Evolutionary conservation across 768 basidiomycete genomes (phyloP), one percentile per base, ranked within the genome.

Genomic region (Tricholoma hemisulphureum): DNA sequence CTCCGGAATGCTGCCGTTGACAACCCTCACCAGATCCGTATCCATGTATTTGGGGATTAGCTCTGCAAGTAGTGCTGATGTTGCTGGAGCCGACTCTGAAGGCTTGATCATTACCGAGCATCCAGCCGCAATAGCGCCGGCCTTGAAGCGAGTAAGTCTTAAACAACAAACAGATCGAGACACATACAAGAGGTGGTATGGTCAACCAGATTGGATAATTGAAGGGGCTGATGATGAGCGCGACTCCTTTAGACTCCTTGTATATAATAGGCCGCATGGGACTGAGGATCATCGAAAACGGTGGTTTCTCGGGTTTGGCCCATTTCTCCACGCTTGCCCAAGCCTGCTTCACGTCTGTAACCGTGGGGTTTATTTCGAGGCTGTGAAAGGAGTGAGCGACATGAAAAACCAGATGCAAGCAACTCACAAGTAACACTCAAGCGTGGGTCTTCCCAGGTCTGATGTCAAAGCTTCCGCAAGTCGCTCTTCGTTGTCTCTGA

Each of bases 1-100:
- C 68, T 91, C 88, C 0, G 82, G 71, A 1, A 89, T 65, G 39
- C 74, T 84, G 16, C 91, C 91, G 60, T 89, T 84, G 24, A 93
- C 81, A 29, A 94, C 77, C 11, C 82, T 76, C n/a, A 84, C 77
- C 3, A 89, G 67, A 29, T 84, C 80, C 0, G 75, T 69, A 68
- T 95, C 93, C 58, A 95, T 63, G 64, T 95, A 95, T 65, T 89
- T 84, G 2, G 85, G 84, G 6, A 91, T 37, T 6, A 93, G 80
- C 63, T 91, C 86, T 0, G 85, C 79, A 14, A 92, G 66, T 10
- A 93, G 77, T 9, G 78, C 63, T 41, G 82, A 83, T 3, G 77
- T 73, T 2, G 81, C 78, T 0, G 87, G 83, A 0, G 82, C 74
- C 2, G 83, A 71, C 65, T 95, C 93, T 1, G 93, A 88, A 0